Percentiles rank a stretch among this genome's conserved stretches.
Conservation (phyloP, 441 rosid species). For the Rhodomyrtus psidioides region DNA sequence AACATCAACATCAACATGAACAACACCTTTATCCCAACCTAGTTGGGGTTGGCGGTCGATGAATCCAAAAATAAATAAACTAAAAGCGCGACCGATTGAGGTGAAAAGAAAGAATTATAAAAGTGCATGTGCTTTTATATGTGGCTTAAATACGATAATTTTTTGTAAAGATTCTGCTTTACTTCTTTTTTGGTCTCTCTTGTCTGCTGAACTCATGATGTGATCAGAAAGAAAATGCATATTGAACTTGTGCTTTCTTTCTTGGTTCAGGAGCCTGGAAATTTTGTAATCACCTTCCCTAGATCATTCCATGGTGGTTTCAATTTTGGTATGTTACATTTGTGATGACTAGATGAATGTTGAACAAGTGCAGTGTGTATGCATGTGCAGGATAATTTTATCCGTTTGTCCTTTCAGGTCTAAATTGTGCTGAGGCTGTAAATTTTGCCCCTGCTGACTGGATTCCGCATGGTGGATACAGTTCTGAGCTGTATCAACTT, state of each 20-base stretch:
- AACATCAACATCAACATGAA: too few species aligned
- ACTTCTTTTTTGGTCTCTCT: background rate
- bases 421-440: conserved; percentile 96
- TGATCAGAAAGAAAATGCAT: background rate
- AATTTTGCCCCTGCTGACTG: conserved; percentile 99
- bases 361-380: background rate
- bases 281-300: conserved; percentile 96
- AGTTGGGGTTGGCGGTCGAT: too few species aligned
- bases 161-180: background rate
- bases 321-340: conserved; percentile 73
- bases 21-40: too few species aligned
- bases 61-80: too few species aligned
- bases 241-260: background rate
- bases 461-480: conserved; percentile 92
- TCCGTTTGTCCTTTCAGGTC: conserved; percentile 39
- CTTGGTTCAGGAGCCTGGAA: conserved; percentile 76
- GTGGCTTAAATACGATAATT: background rate
- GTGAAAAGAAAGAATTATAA: too few species aligned
- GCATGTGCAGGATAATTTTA: background rate
- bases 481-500: conserved; percentile 71
- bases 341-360: background rate
- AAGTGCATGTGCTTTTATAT: background rate
- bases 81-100: too few species aligned
- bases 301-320: conserved; percentile 94
- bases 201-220: background rate